Conservation (phyloP, 2,329 filamentous ascomycete genomes). For the Fusarium globosum region DNA sequence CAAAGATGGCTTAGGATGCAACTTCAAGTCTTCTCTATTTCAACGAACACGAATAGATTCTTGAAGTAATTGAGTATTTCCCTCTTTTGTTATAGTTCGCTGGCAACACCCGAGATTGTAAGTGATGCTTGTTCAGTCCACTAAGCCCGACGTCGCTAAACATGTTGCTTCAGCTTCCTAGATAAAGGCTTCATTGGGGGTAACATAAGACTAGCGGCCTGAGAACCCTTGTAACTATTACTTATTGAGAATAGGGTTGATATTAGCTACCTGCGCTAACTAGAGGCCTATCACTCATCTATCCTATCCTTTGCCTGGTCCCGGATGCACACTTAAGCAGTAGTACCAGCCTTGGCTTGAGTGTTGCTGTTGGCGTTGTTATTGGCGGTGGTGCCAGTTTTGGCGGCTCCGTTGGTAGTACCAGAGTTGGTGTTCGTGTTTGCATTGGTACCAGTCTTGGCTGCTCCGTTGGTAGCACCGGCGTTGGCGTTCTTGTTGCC, state of each 20-base stretch:
- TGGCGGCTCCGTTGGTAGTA: not conserved
- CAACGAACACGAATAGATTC: not conserved
- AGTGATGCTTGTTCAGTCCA: not conserved
- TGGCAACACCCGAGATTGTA: no score
- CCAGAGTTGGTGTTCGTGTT: no score
- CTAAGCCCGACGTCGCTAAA: not conserved
- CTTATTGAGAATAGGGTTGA: no score
- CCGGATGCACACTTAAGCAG: not conserved
- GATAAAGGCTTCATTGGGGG: fast-evolving
- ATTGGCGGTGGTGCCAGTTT: no score
- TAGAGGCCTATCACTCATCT: no score
- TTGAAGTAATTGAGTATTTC: no score
- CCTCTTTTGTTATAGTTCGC: no score
- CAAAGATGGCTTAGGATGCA: not conserved
- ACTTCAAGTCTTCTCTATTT: not conserved
- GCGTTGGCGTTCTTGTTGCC: not conserved
- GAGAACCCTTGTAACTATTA: not conserved
- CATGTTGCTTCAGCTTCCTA: not conserved
- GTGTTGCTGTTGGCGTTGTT: not conserved
- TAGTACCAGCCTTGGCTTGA: not conserved
- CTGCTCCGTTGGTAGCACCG: not conserved
- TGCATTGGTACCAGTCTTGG: not conserved
- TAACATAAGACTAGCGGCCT: not conserved
- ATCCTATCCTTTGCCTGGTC: not conserved
- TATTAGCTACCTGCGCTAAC: no score